Evolutionary conservation across 257 asterid genomes (phyloP), one percentile per base, ranked within the genome.

Genomic region (Anisodus tanguticus): DNA sequence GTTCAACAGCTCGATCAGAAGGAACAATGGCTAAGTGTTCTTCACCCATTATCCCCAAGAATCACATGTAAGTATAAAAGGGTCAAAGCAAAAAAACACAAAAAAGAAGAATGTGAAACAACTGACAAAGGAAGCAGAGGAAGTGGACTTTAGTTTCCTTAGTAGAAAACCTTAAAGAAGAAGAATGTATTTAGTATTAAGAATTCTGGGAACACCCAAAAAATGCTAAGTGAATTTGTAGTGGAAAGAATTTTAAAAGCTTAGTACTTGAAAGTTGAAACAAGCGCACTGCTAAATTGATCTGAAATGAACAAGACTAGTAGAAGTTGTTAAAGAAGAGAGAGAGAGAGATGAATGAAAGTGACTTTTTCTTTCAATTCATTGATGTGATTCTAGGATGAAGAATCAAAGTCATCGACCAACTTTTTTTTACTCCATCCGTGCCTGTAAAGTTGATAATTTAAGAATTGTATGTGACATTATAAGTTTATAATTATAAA

Each of bases 61-160:
- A 51, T 76, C 81, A 76, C 81, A 76, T 51, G 63, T 76, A 87
- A 55, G 85, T 86, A 55, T 55, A 12, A 88, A 74, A 77, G 85
- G 79, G 79, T 79, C 69, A 80, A 90, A 83, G 19, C 90, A 89
- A 77, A 86, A 66, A 83, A 83, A 81, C 88, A 70, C 54, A 67
- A 86, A 35, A 87, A 67, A 41, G 59, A 45, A 69, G 81, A 71
- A 79, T 47, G 22, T 37, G 77, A 67, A 49, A 58, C 66, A 60
- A 71, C 13, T 31, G 51, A 74, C 5, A 31, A 31, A 31, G 35
- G 35, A 31, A 31, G 1, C 35, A 77, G 83, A 82, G 76, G 72
- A 59, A 80, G 81, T 82, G 79, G 76, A 67, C 60, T 70, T 76
- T 55, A 83, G 89, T 84, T 86, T 86, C 84, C 88, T 79, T 45